Percentiles rank a stretch among this genome's conserved stretches.
Conservation (phyloP, 2,329 filamentous ascomycete species). For the Claviceps cyperi region DNA sequence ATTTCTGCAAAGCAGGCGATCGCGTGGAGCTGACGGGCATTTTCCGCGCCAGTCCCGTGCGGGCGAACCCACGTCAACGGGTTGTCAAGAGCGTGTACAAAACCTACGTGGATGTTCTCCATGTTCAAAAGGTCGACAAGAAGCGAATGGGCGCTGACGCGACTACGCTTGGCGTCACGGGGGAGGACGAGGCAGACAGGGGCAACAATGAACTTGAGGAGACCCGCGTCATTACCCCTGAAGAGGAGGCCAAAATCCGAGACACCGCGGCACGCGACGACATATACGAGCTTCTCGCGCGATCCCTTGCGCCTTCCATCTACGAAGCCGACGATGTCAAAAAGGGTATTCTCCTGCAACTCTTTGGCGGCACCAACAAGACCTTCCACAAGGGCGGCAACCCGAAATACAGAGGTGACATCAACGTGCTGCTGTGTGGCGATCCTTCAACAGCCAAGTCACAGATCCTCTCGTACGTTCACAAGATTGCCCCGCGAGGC, state of each 20-base stretch:
- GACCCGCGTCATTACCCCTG: slow-evolving; percentile 64
- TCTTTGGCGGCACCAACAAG: slow-evolving; percentile 97
- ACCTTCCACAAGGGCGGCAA: slow-evolving; percentile 92
- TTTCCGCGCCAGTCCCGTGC: slow-evolving; percentile 86
- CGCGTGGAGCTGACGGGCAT: slow-evolving; percentile 91
- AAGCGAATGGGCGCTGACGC: slow-evolving; percentile 84
- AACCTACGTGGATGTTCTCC: slow-evolving; percentile 89
- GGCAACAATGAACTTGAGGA: slow-evolving; percentile 70
- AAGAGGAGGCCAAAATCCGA: slow-evolving; percentile 82
- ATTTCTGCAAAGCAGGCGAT: slow-evolving; percentile 96
- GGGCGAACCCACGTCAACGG: slow-evolving; percentile 83
- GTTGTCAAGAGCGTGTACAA: slow-evolving; percentile 94
- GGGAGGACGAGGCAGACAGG: slow-evolving; percentile 49
- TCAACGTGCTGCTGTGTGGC: slow-evolving; percentile 92
- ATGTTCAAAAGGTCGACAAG: slow-evolving; percentile 93
- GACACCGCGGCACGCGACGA: slow-evolving; percentile 66
- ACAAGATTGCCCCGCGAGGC: slow-evolving; percentile 87
- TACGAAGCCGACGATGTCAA: slow-evolving; percentile 99
- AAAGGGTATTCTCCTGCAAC: slow-evolving; percentile 90
- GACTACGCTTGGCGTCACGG: slow-evolving; percentile 71
- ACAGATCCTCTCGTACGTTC: slow-evolving; percentile 83
- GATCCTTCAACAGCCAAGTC: slow-evolving; percentile 96
- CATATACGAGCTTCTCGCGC: slow-evolving; percentile 81
- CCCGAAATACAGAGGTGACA: slow-evolving; percentile 90
- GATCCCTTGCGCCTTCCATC: slow-evolving; percentile 85